Conservation (phyloP, 176 grass and related monocot genomes). For the Tillandsia fasciculata region DNA sequence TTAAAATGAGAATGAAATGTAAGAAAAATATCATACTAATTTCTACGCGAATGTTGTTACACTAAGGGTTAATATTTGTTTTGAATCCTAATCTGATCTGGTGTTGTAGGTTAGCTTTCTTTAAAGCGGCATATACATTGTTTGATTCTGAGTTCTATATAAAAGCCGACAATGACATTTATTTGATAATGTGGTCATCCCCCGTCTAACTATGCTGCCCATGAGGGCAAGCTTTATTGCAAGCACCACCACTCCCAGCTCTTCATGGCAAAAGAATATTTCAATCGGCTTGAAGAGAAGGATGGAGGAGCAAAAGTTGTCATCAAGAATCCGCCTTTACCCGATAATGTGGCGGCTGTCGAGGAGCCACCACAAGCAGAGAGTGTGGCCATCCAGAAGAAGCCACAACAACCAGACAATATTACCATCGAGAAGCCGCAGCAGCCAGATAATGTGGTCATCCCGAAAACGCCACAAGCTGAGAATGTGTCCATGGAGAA, state of each 20-base stretch:
- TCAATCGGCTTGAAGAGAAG: constrained; percentile 64
- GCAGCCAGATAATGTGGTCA: constrained; percentile 19
- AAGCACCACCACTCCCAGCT: constrained; percentile 87
- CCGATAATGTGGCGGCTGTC: too few relatives aligned
- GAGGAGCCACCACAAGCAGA: too few relatives aligned
- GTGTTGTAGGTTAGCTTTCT: constrained; percentile 98
- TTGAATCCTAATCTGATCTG: constrained; percentile 46
- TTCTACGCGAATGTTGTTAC: too few relatives aligned
- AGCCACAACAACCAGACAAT: too few relatives aligned
- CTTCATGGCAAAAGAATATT: constrained; percentile 86
- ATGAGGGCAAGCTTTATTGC: constrained; percentile 91
- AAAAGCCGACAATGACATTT: constrained; percentile 98
- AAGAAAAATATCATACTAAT: constrained; percentile 10
- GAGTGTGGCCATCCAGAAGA: too few relatives aligned
- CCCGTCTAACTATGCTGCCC: constrained; percentile 68
- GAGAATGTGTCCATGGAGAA: constrained; percentile 16
- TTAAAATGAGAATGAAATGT: constrained; percentile 74
- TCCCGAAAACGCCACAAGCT: constrained; percentile 13
- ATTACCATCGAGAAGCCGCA: constrained; percentile 1
- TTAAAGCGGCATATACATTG: constrained; percentile 89
- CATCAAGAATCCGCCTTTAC: constrained; percentile 12
- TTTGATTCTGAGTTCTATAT: constrained; percentile 98
- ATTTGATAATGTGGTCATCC: constrained; percentile 61
- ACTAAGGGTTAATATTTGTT: neutral
- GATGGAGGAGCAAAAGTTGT: constrained; percentile 29